phyloP scores from a whole-genome alignment of 352 stramenopile species.

The Pythium brassicae region DNA sequence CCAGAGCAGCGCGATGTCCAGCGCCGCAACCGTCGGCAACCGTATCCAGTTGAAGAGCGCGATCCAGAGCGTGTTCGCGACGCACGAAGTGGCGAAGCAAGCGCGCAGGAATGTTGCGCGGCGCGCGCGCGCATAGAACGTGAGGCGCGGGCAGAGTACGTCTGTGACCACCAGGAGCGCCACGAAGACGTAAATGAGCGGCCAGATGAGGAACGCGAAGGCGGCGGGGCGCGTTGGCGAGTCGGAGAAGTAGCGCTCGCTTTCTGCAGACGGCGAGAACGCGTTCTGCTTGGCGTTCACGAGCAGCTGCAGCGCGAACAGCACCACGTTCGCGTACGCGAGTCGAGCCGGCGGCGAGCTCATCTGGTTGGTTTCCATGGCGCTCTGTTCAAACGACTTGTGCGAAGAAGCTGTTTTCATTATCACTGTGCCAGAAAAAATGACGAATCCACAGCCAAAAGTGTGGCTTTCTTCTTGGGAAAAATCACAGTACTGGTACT shows the following conservation, averaged over 20 bases:
- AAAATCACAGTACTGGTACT: too few relatives aligned
- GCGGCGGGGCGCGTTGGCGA: constrained; percentile 9
- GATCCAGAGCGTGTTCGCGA: constrained; percentile 17
- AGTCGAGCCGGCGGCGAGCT: constrained; percentile 11
- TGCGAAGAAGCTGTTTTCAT: too few relatives aligned
- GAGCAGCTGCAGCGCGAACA: constrained; percentile 48
- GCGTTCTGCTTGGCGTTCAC: constrained; percentile 34
- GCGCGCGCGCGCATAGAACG: constrained; percentile 13
- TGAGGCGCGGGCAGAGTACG: constrained; percentile 12
- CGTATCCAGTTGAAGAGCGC: constrained; percentile 21
- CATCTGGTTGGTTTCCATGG: too few relatives aligned
- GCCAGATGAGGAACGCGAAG: constrained; percentile 20
- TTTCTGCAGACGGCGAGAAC: constrained; percentile 22
- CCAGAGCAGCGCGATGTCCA: constrained; percentile 58
- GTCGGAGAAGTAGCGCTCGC: constrained; percentile 3
- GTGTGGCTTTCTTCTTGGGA: too few relatives aligned
- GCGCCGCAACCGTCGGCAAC: constrained; percentile 25
- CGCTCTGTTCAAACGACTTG: too few relatives aligned
- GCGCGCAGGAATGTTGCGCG: constrained; percentile 6
- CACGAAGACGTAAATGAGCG: constrained; percentile 19
- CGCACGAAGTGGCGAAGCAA: constrained; percentile 16
- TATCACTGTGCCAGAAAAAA: too few relatives aligned
- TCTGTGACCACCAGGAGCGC: constrained; percentile 19
- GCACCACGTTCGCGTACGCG: constrained; percentile 40
- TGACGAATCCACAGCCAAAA: too few relatives aligned